phyloP scores from a whole-genome alignment of 2,329 filamentous ascomycete species.

The Trichoderma hamatum region DNA sequence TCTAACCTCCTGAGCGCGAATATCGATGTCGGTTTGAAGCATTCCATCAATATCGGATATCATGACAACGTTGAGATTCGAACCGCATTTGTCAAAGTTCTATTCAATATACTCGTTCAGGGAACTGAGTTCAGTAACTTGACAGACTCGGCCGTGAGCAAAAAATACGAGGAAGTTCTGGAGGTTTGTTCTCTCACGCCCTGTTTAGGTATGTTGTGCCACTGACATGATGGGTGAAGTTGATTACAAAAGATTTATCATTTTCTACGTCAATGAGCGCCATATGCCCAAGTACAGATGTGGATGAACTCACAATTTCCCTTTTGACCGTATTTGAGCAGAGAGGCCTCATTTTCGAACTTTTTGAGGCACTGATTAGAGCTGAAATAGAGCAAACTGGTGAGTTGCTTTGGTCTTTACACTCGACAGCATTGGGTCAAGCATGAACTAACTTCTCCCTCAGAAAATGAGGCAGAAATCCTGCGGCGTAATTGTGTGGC shows the following conservation, averaged over 20 bases:
- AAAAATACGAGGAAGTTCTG: slow-evolving; percentile 69
- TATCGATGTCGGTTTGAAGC: slow-evolving; percentile 71
- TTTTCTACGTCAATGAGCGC: slow-evolving; percentile 66
- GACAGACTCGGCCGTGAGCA: slow-evolving; percentile 66
- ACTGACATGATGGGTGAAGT: slow-evolving; percentile 39
- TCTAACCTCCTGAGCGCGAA: slow-evolving; percentile 72
- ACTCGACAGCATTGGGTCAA: background rate
- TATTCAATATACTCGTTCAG: slow-evolving; percentile 72
- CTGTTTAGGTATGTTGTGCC: background rate
- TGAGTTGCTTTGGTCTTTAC: slow-evolving; percentile 33
- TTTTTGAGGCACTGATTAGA: slow-evolving; percentile 68
- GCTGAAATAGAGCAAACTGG: slow-evolving; percentile 70
- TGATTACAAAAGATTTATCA: slow-evolving; percentile 64
- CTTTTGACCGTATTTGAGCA: slow-evolving; percentile 72
- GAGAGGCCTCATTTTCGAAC: slow-evolving; percentile 62
- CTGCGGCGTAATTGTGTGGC: slow-evolving; percentile 69
- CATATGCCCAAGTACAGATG: slow-evolving; percentile 67
- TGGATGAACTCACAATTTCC: slow-evolving; percentile 70
- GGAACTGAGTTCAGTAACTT: slow-evolving; percentile 72
- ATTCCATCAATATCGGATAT: slow-evolving; percentile 70
- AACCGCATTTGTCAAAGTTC: slow-evolving; percentile 69
- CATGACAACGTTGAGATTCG: slow-evolving; percentile 71
- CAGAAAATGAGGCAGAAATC: slow-evolving; percentile 69
- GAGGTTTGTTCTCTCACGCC: slow-evolving; percentile 43
- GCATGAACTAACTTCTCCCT: slow-evolving; percentile 24